Percentiles rank a stretch among this genome's conserved stretches.
phyloP scores from a whole-genome alignment of 176 grass and related monocot species.

The Cenchrus fungigraminus region DNA sequence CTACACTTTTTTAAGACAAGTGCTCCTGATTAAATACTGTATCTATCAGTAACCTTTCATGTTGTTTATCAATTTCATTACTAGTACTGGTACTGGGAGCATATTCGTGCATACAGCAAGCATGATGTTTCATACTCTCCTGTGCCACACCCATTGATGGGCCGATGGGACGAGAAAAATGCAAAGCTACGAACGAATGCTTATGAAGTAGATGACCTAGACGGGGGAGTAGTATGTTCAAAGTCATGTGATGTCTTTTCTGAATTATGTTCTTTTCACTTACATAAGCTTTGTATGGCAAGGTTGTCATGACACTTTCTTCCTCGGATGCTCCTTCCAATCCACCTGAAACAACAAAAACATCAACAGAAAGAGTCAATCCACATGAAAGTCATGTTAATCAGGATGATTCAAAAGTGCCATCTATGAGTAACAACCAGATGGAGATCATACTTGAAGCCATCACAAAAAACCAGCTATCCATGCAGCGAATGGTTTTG shows the following conservation, averaged over 20 bases:
- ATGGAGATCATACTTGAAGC: background rate
- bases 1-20: too few relatives aligned
- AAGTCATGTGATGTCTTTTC: background rate
- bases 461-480: background rate
- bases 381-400: too few relatives aligned
- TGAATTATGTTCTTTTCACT: background rate
- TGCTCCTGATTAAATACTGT: too few relatives aligned
- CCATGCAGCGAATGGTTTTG: background rate
- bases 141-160: background rate
- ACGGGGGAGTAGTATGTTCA: background rate
- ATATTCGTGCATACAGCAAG: background rate
- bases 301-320: background rate
- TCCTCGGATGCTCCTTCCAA: too few relatives aligned
- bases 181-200: background rate
- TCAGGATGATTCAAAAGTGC: too few relatives aligned
- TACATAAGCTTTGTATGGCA: background rate
- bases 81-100: conserved; percentile 35
- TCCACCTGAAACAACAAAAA: too few relatives aligned
- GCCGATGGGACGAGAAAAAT: background rate
- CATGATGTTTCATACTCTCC: background rate
- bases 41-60: too few relatives aligned
- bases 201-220: background rate
- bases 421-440: too few relatives aligned
- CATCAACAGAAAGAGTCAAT: too few relatives aligned
- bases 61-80: too few relatives aligned